Evolutionary conservation across 2,329 filamentous ascomycete genomes (phyloP), one percentile per base, ranked within the genome.

Genomic region (Verticillium alfalfae): DNA sequence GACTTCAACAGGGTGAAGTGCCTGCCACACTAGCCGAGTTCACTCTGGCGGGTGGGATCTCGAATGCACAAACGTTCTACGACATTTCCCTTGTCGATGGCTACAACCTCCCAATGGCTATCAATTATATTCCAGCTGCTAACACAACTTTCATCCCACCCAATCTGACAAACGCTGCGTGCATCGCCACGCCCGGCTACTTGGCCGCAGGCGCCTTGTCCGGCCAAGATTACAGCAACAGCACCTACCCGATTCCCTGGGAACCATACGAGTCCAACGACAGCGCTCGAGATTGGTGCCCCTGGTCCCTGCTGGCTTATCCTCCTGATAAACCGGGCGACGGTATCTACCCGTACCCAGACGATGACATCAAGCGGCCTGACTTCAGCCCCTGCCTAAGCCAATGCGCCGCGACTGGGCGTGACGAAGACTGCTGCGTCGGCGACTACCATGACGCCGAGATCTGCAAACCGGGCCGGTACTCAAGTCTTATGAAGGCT

Each of bases 71-170:
- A 70, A 89, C 87, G 10, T 95, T 92, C 72, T 94, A 93, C 76
- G 91, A 95, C 73, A 91, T 95, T 65, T 93, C 90, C 49, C 81
- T 94, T 2, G 91, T 95, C 26, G 91, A 95, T 70, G 91, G 91
- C 57, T 94, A 94, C 81, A 94, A 94, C 70, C 75, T 94, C 1
- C 89, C 90, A 1, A 71, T 93, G 64, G 88, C 85, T 36, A 84
- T 86, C 70, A 79, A 81, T 60, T 84, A 87, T 67, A 79, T 85
- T 34, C 83, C 84, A 3, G 83, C 87, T 26, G 80, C 83, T 60
- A 88, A 90, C 67, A 81, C 83, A 8, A 81, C 79, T 1, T 82
- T 89, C 60, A 88, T 93, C 62, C 89, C 90, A 13, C 88, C 89
- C 9, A 93, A 92, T 68, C 80, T 92, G 26, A 90, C 88, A 59